phyloP scores from a whole-genome alignment of 768 basidiomycete species.

The Panellus pusillus region DNA sequence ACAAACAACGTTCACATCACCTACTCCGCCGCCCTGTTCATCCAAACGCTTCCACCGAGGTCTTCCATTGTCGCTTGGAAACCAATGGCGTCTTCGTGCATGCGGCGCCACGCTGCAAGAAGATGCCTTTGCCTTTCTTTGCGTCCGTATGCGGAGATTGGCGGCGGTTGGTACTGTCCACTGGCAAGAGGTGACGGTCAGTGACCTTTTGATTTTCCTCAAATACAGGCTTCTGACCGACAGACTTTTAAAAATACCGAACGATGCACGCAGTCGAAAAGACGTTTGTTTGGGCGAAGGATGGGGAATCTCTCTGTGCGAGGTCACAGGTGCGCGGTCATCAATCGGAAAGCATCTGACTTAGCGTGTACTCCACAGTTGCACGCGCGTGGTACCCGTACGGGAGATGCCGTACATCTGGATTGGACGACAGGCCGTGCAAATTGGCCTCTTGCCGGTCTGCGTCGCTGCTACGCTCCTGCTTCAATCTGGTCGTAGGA shows the following conservation, averaged over 20 bases:
- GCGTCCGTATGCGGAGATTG: too few relatives aligned
- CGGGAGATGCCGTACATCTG: constrained; percentile 33
- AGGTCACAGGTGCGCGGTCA: constrained; percentile 13
- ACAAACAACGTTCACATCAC: too few relatives aligned
- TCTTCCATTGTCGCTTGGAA: too few relatives aligned
- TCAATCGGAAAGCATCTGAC: neutral
- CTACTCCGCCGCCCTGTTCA: too few relatives aligned
- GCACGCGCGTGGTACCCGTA: constrained; percentile 32
- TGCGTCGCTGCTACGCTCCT: constrained; percentile 39
- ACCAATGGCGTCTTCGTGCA: too few relatives aligned
- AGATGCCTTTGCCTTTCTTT: too few relatives aligned
- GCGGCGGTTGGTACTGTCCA: constrained; percentile 44
- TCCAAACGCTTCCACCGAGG: too few relatives aligned
- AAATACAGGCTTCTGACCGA: neutral
- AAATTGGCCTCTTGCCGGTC: constrained; percentile 38
- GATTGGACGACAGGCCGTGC: constrained; percentile 40
- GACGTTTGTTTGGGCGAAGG: constrained; percentile 35
- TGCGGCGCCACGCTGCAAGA: too few relatives aligned
- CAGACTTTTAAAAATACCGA: constrained; percentile 28
- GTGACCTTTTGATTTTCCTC: constrained; percentile 13
- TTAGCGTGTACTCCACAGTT: neutral
- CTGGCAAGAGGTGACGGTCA: constrained; percentile 43
- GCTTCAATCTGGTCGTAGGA: constrained; percentile 39
- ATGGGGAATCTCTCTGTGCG: constrained; percentile 37
- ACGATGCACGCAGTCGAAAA: constrained; percentile 37